Conservation (phyloP, 2,329 filamentous ascomycete genomes). For the Colletotrichum sp. region DNA sequence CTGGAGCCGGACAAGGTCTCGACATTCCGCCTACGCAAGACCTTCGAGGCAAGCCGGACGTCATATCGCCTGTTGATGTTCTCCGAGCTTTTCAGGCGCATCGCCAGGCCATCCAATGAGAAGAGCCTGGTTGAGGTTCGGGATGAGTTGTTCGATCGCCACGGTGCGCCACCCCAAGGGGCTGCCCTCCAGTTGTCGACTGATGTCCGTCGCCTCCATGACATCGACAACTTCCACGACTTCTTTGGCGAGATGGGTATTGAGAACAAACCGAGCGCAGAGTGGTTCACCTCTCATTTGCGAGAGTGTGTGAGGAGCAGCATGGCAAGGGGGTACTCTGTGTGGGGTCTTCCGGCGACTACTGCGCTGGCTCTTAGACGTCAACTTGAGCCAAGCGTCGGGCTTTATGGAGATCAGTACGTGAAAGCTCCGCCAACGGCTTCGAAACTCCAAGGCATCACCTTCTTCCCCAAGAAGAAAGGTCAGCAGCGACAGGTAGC, state of each 20-base stretch:
- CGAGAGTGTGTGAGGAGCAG: conserved; percentile 38
- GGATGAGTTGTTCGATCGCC: conserved; percentile 49
- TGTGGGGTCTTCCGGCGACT: background rate
- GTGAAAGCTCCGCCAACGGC: background rate
- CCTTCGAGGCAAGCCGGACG: conserved; percentile 49
- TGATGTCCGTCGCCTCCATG: conserved; percentile 48
- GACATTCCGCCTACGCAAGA: conserved; percentile 49
- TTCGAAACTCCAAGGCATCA: background rate
- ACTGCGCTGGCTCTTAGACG: background rate
- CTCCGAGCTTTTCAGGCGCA: conserved; percentile 52
- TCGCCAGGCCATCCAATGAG: conserved; percentile 39
- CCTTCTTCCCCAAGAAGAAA: background rate
- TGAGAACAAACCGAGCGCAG: conserved; percentile 21
- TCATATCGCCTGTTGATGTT: conserved; percentile 60
- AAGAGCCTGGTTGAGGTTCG: conserved; percentile 42
- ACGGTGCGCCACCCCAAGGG: conserved; percentile 49
- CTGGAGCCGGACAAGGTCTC: conserved; percentile 46
- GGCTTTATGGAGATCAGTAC: background rate
- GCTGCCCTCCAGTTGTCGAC: conserved; percentile 43
- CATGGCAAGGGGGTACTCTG: conserved; percentile 35
- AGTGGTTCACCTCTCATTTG: conserved; percentile 36
- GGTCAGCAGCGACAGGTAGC: background rate
- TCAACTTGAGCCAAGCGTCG: background rate
- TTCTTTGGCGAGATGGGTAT: conserved; percentile 51
- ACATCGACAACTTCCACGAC: conserved; percentile 43